Evolutionary conservation across 148 eudicot species (phyloP), one percentile per base, ranked within the genome.

Genomic region (Dysphania ambrosioides): DNA sequence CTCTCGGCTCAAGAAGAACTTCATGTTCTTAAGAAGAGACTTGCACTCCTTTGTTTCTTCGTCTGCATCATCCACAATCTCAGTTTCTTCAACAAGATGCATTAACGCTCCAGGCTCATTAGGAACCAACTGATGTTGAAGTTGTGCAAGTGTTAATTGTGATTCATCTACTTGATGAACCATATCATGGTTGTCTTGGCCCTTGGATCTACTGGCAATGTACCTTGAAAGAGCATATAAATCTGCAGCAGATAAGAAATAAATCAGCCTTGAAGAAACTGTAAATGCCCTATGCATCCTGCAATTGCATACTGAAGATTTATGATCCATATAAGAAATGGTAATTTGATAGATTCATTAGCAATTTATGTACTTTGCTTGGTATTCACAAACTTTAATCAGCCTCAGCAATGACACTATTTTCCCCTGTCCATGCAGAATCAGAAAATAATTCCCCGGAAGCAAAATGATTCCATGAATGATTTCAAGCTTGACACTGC

Each of bases 1-100:
- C 98, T 95, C 97, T 61, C 98, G 93, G 72, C 92, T 87, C 87
- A 95, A 85, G 82, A 88, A 95, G 83, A 95, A 86, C 74, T 82
- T 90, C 85, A 87, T 74, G 75, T 86, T 78, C 88, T 81, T 84
- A 42, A 95, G 90, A n/a, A 95, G 90, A 47, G 87, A 73, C 80
- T 79, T 92, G 80, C 97, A 92, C 81, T 83, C 85, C 75, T 36
- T 89, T 30, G 97, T 88, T 65, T 95, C 98, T 47, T 79, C 89
- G 72, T 92, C 97, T 9, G 83, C 96, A 61, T 88, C 92, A 63
- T 91, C 93, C 76, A 75, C 89, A 16, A n/a, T 74, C 66, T 80
- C 81, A 57, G 82, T 84, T 79, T 90, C 86, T 82, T 89, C 88
- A 63, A 92, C 86, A 71, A 92, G 97, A 77, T 87, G 92, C 93